Conservation (phyloP, 2,329 filamentous ascomycete species). For the Claviceps maximensis region DNA sequence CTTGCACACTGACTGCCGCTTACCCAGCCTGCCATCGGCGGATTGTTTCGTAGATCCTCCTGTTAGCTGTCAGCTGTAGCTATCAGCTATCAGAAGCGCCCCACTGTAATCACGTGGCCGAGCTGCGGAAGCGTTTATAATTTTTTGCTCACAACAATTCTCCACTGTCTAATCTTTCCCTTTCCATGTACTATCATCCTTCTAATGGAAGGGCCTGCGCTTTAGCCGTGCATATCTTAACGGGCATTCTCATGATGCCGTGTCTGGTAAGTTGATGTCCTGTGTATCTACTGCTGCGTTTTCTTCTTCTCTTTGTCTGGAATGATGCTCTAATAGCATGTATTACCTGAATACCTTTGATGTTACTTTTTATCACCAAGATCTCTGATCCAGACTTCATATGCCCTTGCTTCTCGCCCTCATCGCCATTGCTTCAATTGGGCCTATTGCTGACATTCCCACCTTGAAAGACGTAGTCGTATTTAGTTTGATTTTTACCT, state of each 20-base stretch:
- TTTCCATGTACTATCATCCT: not conserved
- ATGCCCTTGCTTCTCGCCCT: slow-evolving; percentile 1
- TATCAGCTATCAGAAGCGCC: not conserved
- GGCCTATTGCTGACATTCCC: not conserved
- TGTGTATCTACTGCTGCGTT: slow-evolving; percentile 3
- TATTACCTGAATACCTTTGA: slow-evolving; percentile 40
- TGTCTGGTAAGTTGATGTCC: slow-evolving; percentile 6
- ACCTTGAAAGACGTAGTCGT: not conserved
- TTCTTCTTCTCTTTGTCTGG: slow-evolving; percentile 12
- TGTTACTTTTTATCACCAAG: slow-evolving; percentile 55
- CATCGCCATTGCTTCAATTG: not conserved
- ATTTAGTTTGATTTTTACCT: not conserved
- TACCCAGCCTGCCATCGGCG: not conserved
- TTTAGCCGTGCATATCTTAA: not conserved
- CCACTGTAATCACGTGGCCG: not conserved
- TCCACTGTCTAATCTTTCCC: not conserved
- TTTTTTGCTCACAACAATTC: not conserved
- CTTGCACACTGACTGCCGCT: no score
- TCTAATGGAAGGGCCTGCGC: not conserved
- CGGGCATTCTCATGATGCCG: not conserved
- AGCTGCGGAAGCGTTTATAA: not conserved
- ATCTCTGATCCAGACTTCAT: slow-evolving; percentile 45
- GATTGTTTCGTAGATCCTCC: not conserved
- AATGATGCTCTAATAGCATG: slow-evolving; percentile 45
- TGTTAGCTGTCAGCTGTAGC: not conserved